Evolutionary conservation across 352 stramenopile genomes (phyloP).

Genomic region (Albugo candida): DNA sequence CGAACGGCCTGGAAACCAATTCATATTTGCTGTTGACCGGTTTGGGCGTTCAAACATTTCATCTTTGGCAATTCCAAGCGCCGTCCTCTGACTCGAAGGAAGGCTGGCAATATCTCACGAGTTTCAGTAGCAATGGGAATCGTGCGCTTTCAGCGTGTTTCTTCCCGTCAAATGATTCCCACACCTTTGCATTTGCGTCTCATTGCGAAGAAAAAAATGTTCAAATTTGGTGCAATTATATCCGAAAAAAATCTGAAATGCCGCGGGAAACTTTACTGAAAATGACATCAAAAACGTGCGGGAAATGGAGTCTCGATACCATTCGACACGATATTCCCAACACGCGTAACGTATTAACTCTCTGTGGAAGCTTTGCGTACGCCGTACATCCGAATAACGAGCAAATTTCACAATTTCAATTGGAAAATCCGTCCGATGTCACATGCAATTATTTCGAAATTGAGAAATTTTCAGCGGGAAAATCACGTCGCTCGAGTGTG

Average conservation of each 20-base stretch:
- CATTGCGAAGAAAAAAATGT: slow-evolving; percentile 37
- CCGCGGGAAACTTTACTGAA: background rate
- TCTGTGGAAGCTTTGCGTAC: slow-evolving; percentile 44
- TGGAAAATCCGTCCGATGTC: background rate
- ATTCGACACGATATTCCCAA: slow-evolving; percentile 18
- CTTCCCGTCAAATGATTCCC: slow-evolving; percentile 14
- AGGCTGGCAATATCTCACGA: slow-evolving; percentile 34
- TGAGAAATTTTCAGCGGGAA: slow-evolving; percentile 39
- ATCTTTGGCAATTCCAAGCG: slow-evolving; percentile 61
- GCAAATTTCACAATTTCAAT: slow-evolving; percentile 18
- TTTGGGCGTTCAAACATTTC: slow-evolving; percentile 42
- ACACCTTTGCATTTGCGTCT: slow-evolving; percentile 14
- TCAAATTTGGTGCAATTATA: slow-evolving; percentile 23
- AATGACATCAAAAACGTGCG: slow-evolving; percentile 9
- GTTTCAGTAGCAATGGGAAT: slow-evolving; percentile 28
- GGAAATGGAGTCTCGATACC: no score
- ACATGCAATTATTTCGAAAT: slow-evolving; percentile 36
- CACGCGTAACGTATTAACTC: slow-evolving; percentile 30
- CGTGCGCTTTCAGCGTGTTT: slow-evolving; percentile 34
- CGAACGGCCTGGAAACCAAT: slow-evolving; percentile 19
- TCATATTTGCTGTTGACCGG: slow-evolving; percentile 60
- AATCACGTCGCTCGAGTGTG: slow-evolving; percentile 45
- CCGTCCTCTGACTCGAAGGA: slow-evolving; percentile 1
- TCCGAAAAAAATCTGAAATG: background rate
- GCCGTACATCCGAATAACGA: slow-evolving; percentile 44